Conservation (phyloP, 2,329 filamentous ascomycete genomes). For the Trichophaea hybrida region DNA sequence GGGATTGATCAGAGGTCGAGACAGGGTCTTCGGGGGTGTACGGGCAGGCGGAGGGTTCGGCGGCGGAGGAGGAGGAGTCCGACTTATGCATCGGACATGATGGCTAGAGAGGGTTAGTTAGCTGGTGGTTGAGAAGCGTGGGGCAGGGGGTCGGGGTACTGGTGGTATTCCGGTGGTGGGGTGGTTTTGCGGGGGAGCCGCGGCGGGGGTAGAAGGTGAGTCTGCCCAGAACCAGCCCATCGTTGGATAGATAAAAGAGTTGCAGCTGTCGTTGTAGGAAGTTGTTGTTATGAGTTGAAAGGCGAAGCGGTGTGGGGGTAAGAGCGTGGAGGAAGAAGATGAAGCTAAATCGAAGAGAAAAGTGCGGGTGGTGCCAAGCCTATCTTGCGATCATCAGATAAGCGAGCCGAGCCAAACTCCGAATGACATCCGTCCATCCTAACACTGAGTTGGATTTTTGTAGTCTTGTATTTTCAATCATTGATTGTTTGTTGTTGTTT, state of each 20-base stretch:
- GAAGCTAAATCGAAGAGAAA: background rate
- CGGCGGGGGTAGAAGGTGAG: constrained; percentile 21
- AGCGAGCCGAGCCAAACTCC: background rate
- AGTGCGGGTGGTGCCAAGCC: background rate
- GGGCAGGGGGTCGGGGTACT: constrained; percentile 32
- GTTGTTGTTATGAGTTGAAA: background rate
- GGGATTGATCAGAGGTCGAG: constrained; percentile 29
- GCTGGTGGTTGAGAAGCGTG: background rate
- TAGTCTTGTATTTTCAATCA: no score
- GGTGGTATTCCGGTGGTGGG: constrained; percentile 40
- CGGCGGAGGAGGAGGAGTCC: constrained; percentile 22
- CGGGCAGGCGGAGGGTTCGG: constrained; percentile 24
- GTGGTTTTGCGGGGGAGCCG: constrained; percentile 33
- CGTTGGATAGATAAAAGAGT: background rate
- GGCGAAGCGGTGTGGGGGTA: no score
- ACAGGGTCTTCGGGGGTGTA: constrained; percentile 23
- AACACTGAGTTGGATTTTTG: no score
- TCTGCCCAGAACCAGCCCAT: constrained; percentile 66
- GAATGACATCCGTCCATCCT: no score
- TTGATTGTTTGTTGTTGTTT: no score
- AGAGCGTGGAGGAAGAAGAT: background rate
- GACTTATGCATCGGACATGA: constrained; percentile 55
- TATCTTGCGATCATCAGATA: background rate
- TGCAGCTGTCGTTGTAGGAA: background rate
- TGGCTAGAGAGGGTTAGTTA: constrained; percentile 36